Evolutionary conservation across 2,329 filamentous ascomycete genomes (phyloP).

Genomic region (Fusarium sp.): DNA sequence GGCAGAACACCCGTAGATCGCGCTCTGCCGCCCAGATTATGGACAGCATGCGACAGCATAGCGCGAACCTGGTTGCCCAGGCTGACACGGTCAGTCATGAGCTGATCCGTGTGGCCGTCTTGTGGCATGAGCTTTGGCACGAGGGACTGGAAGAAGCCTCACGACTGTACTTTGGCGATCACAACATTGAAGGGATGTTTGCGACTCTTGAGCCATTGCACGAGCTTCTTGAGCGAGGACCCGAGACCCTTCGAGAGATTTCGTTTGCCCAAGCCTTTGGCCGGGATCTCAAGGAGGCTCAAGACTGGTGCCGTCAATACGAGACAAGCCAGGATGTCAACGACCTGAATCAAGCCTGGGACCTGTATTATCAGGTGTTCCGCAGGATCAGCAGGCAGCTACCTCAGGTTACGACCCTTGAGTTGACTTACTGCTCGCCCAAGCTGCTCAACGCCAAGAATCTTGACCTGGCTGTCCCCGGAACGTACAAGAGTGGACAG

Average conservation of each 20-base stretch:
- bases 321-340: constrained; percentile 88
- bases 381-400: constrained; percentile 93
- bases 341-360: constrained; percentile 98
- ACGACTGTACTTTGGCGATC: constrained; percentile 94
- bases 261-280: constrained; percentile 98
- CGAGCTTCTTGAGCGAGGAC: constrained; percentile 88
- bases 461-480: constrained; percentile 93
- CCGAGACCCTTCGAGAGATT: constrained; percentile 93
- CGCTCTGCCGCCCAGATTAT: constrained; percentile 93
- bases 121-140: constrained; percentile 99
- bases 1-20: constrained; percentile 82
- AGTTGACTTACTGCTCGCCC: constrained; percentile 96
- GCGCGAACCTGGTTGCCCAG: constrained; percentile 90
- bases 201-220: constrained; percentile 89
- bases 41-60: constrained; percentile 98
- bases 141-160: constrained; percentile 98
- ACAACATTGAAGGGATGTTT: constrained; percentile 99
- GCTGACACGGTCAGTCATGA: constrained; percentile 96
- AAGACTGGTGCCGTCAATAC: constrained; percentile 96
- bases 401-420: constrained; percentile 90
- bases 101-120: constrained; percentile 92
- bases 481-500: constrained; percentile 84
- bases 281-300: constrained; percentile 91
- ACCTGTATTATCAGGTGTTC: constrained; percentile 99
- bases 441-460: constrained; percentile 87